These are phyloP conservation scores for Tetrapisispora arboricola DNA, from an alignment of 805 yeast species.

Conservation along the genomic window DNA sequence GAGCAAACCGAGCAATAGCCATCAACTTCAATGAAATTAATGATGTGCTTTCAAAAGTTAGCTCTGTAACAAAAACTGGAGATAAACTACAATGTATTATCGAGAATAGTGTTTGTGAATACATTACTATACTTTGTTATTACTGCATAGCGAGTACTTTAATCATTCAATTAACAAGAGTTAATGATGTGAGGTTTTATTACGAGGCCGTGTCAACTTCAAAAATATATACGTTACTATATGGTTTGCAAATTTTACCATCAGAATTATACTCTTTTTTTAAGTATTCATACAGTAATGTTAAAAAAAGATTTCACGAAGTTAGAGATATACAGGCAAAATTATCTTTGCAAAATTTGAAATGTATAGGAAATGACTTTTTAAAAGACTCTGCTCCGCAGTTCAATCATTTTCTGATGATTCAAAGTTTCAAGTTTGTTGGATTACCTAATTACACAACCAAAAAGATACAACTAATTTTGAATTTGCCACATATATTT, in stretches of 20 bases:
- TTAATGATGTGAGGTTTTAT: constrained; percentile 16
- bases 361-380: constrained; percentile 3
- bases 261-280: not conserved
- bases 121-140: constrained; percentile 16
- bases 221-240: constrained; percentile 11
- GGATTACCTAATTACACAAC: constrained; percentile 14
- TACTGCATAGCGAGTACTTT: constrained; percentile 13
- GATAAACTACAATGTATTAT: constrained; percentile 3
- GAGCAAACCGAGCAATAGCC: not conserved
- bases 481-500: constrained; percentile 12
- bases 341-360: not conserved
- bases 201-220: constrained; percentile 11
- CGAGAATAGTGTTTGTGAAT: constrained; percentile 7
- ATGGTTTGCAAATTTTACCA: constrained; percentile 17
- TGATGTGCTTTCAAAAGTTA: constrained; percentile 2
- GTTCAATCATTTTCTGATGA: constrained; percentile 10
- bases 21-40: constrained; percentile 4
- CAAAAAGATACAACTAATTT: constrained; percentile 3
- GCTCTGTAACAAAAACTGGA: constrained; percentile 1
- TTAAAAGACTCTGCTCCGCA: constrained; percentile 7
- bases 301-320: not conserved
- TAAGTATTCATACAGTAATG: not conserved
- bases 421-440: constrained; percentile 11
- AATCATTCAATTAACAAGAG: constrained; percentile 10
- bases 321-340: not conserved